A percentile compares a stretch with the other conserved stretches of the same genome.
phyloP scores from a whole-genome alignment of 2,329 filamentous ascomycete genomes.

The Aspergillus ochraceus region DNA sequence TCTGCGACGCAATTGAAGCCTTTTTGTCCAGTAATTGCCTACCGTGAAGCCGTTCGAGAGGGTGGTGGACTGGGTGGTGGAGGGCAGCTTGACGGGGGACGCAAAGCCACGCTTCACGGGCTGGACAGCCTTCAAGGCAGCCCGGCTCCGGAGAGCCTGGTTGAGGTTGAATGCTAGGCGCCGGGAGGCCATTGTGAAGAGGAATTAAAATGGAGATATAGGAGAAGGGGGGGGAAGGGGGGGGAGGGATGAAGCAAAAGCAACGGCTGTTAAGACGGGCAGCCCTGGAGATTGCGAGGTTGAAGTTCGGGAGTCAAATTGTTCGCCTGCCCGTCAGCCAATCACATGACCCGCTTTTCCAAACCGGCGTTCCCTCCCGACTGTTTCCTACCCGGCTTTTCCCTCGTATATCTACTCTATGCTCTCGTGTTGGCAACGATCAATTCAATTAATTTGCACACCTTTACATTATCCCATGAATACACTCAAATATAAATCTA shows the following conservation, averaged over 20 bases:
- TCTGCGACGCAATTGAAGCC: conserved; percentile 23
- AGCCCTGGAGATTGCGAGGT: conserved; percentile 37
- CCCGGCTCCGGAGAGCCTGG: conserved; percentile 83
- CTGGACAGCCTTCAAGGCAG: conserved; percentile 75
- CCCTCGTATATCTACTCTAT: background rate
- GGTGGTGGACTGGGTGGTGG: conserved; percentile 91
- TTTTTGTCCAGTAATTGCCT: conserved; percentile 30
- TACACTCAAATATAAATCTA: conserved; percentile 10
- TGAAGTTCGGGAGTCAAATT: conserved; percentile 49
- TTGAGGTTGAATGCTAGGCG: conserved; percentile 94
- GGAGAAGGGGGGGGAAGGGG: conserved; percentile 45
- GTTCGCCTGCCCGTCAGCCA: conserved; percentile 42
- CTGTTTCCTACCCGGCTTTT: conserved; percentile 18
- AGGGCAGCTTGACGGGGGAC: conserved; percentile 71
- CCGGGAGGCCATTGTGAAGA: conserved; percentile 80
- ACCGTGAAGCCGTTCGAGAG: conserved; percentile 97
- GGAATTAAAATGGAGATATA: conserved; percentile 35
- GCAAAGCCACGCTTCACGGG: conserved; percentile 84
- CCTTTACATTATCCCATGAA: too few species aligned
- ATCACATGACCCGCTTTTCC: conserved; percentile 47
- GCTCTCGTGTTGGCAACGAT: background rate
- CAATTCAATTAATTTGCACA: too few species aligned
- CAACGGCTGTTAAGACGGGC: conserved; percentile 24
- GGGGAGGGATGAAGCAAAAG: conserved; percentile 47
- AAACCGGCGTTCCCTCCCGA: conserved; percentile 37